phyloP scores from a whole-genome alignment of 441 rosid species.

The Populus trichocarpa region DNA sequence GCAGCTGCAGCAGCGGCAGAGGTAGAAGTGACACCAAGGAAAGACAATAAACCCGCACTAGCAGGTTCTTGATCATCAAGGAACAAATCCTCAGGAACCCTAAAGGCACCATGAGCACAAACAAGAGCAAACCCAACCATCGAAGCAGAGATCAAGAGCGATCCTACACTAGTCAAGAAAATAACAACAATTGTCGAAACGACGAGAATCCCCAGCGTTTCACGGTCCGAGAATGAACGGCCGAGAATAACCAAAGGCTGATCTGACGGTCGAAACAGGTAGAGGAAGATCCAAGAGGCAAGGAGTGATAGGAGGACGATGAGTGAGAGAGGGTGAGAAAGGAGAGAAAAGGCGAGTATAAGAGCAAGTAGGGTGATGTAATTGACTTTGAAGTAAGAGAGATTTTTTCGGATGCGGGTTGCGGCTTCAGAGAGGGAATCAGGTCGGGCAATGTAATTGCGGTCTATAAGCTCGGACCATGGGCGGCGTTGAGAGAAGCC shows the following conservation, averaged over 20 bases:
- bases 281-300: conserved; percentile 58
- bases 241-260: conserved; percentile 53
- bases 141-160: conserved; percentile 55
- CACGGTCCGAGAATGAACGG: conserved; percentile 66
- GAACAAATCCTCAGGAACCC: conserved; percentile 70
- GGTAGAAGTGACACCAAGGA: conserved; percentile 55
- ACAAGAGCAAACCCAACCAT: conserved; percentile 62
- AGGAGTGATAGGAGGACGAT: conserved; percentile 53
- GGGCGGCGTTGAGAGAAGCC: conserved; percentile 68
- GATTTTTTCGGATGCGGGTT: conserved; percentile 61
- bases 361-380: conserved; percentile 50
- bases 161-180: conserved; percentile 71
- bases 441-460: conserved; percentile 47
- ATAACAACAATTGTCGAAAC: conserved; percentile 54
- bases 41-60: conserved; percentile 52
- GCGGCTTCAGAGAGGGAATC: conserved; percentile 59
- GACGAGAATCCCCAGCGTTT: conserved; percentile 53
- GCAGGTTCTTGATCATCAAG: conserved; percentile 65
- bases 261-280: conserved; percentile 64
- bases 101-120: conserved; percentile 68
- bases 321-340: conserved; percentile 61
- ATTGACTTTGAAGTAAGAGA: conserved; percentile 63
- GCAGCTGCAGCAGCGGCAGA: conserved; percentile 51
- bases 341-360: conserved; percentile 60
- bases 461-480: conserved; percentile 60